Evolutionary conservation across 331 rosid genomes (phyloP).

Genomic region (Spiraea crenata): DNA sequence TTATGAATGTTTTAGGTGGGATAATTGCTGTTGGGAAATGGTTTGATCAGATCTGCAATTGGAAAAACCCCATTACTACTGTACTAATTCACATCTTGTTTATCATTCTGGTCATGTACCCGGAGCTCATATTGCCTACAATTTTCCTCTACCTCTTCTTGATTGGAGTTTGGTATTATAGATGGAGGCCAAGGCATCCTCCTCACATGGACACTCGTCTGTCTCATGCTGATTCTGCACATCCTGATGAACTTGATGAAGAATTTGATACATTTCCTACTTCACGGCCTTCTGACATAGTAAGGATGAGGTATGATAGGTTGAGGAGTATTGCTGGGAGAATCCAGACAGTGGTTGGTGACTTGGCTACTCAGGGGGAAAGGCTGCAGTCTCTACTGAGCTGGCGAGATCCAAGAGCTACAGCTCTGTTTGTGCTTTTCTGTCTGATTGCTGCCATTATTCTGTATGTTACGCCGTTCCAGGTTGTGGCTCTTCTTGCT

Average conservation of each 20-base stretch:
- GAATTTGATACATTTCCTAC: constrained; percentile 96
- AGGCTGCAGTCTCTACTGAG: constrained; percentile 93
- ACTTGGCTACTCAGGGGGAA: constrained; percentile 97
- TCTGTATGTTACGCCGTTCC: constrained; percentile 91
- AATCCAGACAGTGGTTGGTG: constrained; percentile 95
- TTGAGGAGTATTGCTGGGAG: constrained; percentile 91
- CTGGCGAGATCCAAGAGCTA: constrained; percentile 99
- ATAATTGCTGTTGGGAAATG: constrained; percentile 88
- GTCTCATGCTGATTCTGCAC: constrained; percentile 82
- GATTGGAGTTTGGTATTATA: constrained; percentile 95
- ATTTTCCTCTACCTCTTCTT: constrained; percentile 92
- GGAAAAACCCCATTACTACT: constrained; percentile 94
- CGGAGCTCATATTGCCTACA: constrained; percentile 88
- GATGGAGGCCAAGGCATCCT: constrained; percentile 99
- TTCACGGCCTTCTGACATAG: constrained; percentile 66
- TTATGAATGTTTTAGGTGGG: constrained; percentile 85
- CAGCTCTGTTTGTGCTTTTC: constrained; percentile 86
- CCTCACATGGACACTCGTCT: constrained; percentile 99
- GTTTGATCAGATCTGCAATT: constrained; percentile 93
- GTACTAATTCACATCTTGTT: constrained; percentile 82
- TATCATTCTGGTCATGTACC: constrained; percentile 88
- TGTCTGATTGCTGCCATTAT: constrained; percentile 88
- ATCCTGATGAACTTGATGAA: constrained; percentile 91
- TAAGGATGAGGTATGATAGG: constrained; percentile 91
- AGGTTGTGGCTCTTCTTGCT: constrained; percentile 81